Base-by-base conservation (phyloP, 1,284 basidiomycete species). In the Earliella scabrosa region DNA sequence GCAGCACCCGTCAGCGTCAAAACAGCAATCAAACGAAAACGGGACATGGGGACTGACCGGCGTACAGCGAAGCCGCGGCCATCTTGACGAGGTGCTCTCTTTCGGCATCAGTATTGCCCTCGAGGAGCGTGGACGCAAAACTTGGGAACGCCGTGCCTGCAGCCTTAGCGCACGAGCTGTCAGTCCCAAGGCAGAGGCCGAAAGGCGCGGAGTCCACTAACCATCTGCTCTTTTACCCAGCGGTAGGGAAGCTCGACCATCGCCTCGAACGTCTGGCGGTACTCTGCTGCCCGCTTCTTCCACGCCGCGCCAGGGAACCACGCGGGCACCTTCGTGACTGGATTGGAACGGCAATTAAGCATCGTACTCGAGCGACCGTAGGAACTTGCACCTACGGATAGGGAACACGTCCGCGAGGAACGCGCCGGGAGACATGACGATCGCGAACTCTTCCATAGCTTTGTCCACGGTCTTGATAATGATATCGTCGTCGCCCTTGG, bases 351-450 rank as follows among this genome's bases (percentile, higher is more conserved):
- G 26, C 44, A 11, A n/a, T 13, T 4, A 32, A n/a, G 27, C 9
- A 36, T n/a, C n/a, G n/a, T n/a, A n/a, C n/a, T n/a, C n/a, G n/a
- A n/a, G n/a, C n/a, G n/a, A n/a, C n/a, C n/a, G n/a, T n/a, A n/a
- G n/a, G n/a, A n/a, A n/a, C n/a, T n/a, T n/a, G n/a, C n/a, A 67
- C 64, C 49, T 44, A 68, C 73, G 50, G 35, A 67, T 54, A 1
- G 72, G 73, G 10, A 74, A 54, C 8, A 63, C 51, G 50, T 74
- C 72, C 7, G 71, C 73, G 20, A 69, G 56, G 51, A 69, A 72
- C 18, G 66, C 60, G 10, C 70, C 69, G 8, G 72, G 71, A 3
- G 64, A 40, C 1, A 66, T 59, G 2, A 65, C 54, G 14, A 61
- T 31, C 18, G 65, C 61, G 40, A 75, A 73, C 18, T 68, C 63